phyloP scores from a whole-genome alignment of 1,284 basidiomycete genomes.

The Anthracocystis panici-leucophaei region DNA sequence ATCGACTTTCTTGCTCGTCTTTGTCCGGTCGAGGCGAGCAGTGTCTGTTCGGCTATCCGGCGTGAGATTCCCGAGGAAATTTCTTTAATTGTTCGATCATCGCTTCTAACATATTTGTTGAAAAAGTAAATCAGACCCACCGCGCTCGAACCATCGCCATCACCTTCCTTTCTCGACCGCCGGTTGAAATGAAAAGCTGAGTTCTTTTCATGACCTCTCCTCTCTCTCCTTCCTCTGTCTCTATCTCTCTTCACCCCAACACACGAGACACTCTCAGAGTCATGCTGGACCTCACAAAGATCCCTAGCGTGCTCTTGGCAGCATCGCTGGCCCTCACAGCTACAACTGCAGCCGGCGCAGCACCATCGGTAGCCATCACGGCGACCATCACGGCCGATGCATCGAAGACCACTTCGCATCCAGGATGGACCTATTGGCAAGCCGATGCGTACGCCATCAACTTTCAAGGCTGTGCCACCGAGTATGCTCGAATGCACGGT shows the following conservation, averaged over 20 bases:
- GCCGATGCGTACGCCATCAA: background rate
- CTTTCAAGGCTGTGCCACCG: constrained; percentile 2
- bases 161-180: no score
- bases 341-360: background rate
- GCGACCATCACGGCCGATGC: background rate
- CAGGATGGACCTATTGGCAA: constrained; percentile 24
- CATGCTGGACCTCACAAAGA: constrained; percentile 7
- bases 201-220: background rate
- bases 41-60: no score
- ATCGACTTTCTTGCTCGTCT: no score
- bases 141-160: no score
- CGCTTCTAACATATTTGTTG: no score
- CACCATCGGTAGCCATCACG: background rate
- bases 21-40: no score
- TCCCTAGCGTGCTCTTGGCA: constrained; percentile 2
- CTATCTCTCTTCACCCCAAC: background rate
- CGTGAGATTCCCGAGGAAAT: no score
- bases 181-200: background rate
- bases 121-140: no score
- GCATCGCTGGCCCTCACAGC: background rate
- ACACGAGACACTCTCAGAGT: background rate
- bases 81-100: no score
- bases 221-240: background rate
- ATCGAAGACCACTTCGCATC: background rate
- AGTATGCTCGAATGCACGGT: constrained; percentile 2